These are phyloP conservation scores for Pogostemon cablin DNA, from an alignment of 257 asterid species.

Conservation along the genomic window DNA sequence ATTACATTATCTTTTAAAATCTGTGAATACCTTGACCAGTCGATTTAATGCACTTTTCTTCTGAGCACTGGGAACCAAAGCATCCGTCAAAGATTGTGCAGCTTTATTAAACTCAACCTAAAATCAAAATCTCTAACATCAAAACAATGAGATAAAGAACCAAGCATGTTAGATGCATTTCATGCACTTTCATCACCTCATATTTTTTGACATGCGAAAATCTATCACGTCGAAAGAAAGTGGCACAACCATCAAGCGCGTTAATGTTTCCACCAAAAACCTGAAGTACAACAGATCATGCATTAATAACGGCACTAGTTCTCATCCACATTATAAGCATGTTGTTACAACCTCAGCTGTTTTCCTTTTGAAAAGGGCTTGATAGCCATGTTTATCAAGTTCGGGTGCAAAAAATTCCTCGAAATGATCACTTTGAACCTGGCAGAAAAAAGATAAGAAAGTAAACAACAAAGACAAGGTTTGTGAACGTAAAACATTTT, in stretches of 20 bases:
- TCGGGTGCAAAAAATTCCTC: constrained; percentile 94
- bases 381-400: constrained; percentile 96
- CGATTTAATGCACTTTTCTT: constrained; percentile 83
- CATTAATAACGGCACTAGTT: constrained; percentile 28
- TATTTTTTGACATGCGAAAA: constrained; percentile 94
- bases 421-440: constrained; percentile 94
- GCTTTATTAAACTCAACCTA: constrained; percentile 99
- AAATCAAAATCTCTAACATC: constrained; percentile 28
- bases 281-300: constrained; percentile 42
- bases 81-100: constrained; percentile 95
- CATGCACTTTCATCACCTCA: constrained; percentile 60
- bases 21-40: constrained; percentile 68
- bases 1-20: constrained; percentile 4
- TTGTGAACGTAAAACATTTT: neutral
- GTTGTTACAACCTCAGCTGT: constrained; percentile 77
- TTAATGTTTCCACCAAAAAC: constrained; percentile 61
- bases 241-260: constrained; percentile 88
- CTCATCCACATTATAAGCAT: constrained; percentile 23
- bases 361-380: constrained; percentile 77
- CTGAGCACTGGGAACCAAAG: constrained; percentile 77
- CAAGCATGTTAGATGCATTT: constrained; percentile 28
- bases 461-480: neutral
- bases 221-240: constrained; percentile 98
- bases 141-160: constrained; percentile 19
- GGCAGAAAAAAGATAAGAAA: constrained; percentile 34